Conservation (phyloP, 768 basidiomycete species). For the Solioccasus polychromus region DNA sequence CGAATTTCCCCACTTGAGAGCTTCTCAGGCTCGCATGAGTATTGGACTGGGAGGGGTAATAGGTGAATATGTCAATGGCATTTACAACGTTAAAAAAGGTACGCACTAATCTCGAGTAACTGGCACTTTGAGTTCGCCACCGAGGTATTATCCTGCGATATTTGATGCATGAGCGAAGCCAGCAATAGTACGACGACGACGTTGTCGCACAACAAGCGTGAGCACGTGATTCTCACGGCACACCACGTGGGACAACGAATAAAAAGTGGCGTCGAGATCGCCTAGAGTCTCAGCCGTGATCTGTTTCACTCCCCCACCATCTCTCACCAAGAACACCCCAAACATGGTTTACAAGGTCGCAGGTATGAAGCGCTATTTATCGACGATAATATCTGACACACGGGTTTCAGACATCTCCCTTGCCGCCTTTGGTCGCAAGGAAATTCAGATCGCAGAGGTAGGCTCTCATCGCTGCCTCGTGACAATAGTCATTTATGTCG, state of each 20-base stretch:
- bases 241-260: constrained; percentile 30
- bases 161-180: constrained; percentile 4
- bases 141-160: not conserved
- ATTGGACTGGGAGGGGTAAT: constrained; percentile 46
- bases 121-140: constrained; percentile 41
- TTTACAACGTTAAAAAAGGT: not conserved
- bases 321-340: constrained; percentile 12
- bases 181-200: not conserved
- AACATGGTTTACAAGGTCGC: constrained; percentile 89
- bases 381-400: not conserved
- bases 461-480: constrained; percentile 17
- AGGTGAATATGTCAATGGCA: constrained; percentile 6
- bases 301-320: constrained; percentile 26
- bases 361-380: constrained; percentile 42
- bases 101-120: constrained; percentile 56
- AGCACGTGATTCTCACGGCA: constrained; percentile 23
- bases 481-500: constrained; percentile 11
- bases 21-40: constrained; percentile 50
- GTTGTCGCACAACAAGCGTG: too few relatives aligned
- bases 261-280: constrained; percentile 28
- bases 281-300: constrained; percentile 13
- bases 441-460: constrained; percentile 99
- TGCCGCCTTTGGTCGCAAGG: constrained; percentile 99
- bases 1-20: constrained; percentile 20
- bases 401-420: constrained; percentile 76